Percentiles rank a stretch among this genome's conserved stretches.
phyloP scores from a whole-genome alignment of 768 basidiomycete species.

The Psilocybe cubensis region DNA sequence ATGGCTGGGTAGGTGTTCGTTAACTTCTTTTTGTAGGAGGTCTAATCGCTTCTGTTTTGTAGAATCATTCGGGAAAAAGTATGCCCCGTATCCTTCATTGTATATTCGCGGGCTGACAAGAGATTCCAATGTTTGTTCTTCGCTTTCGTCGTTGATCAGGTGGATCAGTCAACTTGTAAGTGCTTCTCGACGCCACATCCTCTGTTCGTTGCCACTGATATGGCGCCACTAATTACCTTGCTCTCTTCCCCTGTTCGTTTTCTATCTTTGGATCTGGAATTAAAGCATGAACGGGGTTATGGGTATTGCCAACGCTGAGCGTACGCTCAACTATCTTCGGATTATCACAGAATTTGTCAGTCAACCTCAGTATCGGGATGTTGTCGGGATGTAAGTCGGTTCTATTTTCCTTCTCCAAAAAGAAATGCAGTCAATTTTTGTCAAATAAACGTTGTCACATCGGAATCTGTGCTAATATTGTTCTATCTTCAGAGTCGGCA shows the following conservation, averaged over 20 bases:
- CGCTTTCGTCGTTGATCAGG: constrained; percentile 22
- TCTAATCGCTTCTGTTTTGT: constrained; percentile 14
- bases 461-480: constrained; percentile 7
- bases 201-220: constrained; percentile 4
- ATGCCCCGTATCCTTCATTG: constrained; percentile 5
- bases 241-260: constrained; percentile 14
- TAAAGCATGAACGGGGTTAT: constrained; percentile 74
- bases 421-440: not conserved
- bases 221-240: constrained; percentile 20
- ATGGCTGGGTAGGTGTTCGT: constrained; percentile 66
- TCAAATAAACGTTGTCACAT: not conserved
- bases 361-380: constrained; percentile 75
- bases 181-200: constrained; percentile 18
- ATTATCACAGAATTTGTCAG: constrained; percentile 85
- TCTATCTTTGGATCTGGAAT: constrained; percentile 6
- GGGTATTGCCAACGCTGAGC: constrained; percentile 89
- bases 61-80: constrained; percentile 46
- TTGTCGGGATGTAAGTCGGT: constrained; percentile 61
- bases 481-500: constrained; percentile 44
- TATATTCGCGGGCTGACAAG: not conserved
- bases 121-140: constrained; percentile 1
- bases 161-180: constrained; percentile 68
- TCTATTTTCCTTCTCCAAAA: constrained; percentile 3
- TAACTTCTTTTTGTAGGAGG: constrained; percentile 9
- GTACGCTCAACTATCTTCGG: constrained; percentile 81